Evolutionary conservation across 2,329 filamentous ascomycete genomes (phyloP), one percentile per base, ranked within the genome.

Genomic region (Fusarium subglutinans): DNA sequence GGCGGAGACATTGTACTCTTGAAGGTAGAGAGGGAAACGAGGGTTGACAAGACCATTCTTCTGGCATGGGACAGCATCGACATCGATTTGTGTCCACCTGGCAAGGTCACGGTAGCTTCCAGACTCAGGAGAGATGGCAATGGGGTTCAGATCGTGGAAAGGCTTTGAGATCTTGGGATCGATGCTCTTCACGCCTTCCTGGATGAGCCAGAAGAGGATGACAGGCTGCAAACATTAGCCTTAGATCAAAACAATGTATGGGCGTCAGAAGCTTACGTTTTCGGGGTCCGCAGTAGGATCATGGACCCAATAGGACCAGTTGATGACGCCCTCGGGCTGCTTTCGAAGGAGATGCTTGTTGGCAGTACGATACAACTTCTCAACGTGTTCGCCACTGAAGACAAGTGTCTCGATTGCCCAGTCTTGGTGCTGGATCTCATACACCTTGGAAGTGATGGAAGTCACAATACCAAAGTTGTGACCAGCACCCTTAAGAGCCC

Each of bases 291-390:
- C 65, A 17, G 76, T 76, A 6, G 84, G 79, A 47, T 83, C 80
- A 55, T 83, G 83, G 30, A 85, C 78, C 83, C 84, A 86, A 78
- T 86, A 87, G 0, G 83, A 85, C 85, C 85, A 89, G 77, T 88
- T 87, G 69, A 85, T 84, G 24, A 89, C 67, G 41, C 84, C 84
- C 4, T 77, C 70, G 22, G 84, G 82, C 76, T 86, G 84, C 8
- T 81, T 84, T 44, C 82, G 82, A 11, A 86, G 76, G 6, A 87
- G 79, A 40, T 86, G 70, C 11, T 86, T 75, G 58, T 89, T 89
- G 35, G 83, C 83, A 6, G 82, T 80, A 12, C 83, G 74, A 70
- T 87, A 89, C 13, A 89, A 78, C 10, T 78, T 79, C 69, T 87
- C 86, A 13, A 89, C 83, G 62, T 88, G 84, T 38, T 88, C 85